Conservation (phyloP, 2,329 filamentous ascomycete genomes). For the Metarhizium anisopliae region DNA sequence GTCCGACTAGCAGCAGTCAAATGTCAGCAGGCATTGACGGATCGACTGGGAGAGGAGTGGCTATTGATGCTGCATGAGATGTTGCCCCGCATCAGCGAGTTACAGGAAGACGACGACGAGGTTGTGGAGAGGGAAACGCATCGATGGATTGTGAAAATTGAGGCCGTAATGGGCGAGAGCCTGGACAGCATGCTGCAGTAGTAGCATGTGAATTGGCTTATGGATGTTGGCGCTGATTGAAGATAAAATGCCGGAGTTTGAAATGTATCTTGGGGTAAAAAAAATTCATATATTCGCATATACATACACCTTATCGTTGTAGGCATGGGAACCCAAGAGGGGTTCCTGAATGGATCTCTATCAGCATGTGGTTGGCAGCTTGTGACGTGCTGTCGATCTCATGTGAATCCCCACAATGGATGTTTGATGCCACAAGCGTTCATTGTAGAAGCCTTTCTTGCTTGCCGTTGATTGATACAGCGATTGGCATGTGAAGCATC, state of each 20-base stretch:
- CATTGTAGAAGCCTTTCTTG: no score
- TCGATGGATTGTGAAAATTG: slow-evolving; percentile 84
- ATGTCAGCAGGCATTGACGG: slow-evolving; percentile 71
- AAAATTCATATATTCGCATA: neutral
- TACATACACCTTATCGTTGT: neutral
- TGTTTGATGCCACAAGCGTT: no score
- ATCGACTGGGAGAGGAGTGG: slow-evolving; percentile 86
- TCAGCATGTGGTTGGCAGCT: no score
- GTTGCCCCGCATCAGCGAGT: slow-evolving; percentile 89
- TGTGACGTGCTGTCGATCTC: no score
- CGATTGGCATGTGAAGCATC: no score
- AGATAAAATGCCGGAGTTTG: neutral
- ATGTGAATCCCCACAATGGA: no score
- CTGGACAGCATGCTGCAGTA: slow-evolving; percentile 88
- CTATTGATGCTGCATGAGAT: slow-evolving; percentile 85
- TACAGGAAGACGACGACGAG: slow-evolving; percentile 96
- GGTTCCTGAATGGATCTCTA: no score
- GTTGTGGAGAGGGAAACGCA: slow-evolving; percentile 82
- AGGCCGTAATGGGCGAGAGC: slow-evolving; percentile 81
- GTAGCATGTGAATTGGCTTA: slow-evolving; percentile 2
- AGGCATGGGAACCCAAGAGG: neutral
- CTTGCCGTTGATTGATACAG: no score
- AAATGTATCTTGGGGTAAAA: neutral
- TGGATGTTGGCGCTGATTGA: neutral
- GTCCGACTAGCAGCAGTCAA: slow-evolving; percentile 76